phyloP scores from a whole-genome alignment of 1,284 basidiomycete genomes.

The Irpex sp. region DNA sequence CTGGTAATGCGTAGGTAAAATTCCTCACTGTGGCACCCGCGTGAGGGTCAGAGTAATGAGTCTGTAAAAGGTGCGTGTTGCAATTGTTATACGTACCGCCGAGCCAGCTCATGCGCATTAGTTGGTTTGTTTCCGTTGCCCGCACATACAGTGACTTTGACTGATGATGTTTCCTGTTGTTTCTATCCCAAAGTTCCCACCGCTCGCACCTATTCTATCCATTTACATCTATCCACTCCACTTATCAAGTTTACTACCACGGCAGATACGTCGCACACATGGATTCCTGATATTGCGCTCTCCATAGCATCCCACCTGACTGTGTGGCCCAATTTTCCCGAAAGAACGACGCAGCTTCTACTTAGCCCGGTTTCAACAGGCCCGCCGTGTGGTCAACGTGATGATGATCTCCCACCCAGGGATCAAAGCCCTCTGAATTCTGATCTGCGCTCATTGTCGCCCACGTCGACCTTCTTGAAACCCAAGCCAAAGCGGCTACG shows the following conservation, averaged over 20 bases:
- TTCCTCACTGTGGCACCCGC: constrained; percentile 71
- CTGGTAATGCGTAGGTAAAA: constrained; percentile 88
- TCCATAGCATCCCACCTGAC: no score
- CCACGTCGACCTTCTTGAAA: background rate
- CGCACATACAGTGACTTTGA: background rate
- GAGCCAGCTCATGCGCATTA: no score
- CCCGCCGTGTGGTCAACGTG: background rate
- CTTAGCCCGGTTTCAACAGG: background rate
- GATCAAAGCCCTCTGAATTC: background rate
- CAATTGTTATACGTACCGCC: no score
- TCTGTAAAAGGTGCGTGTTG: constrained; percentile 56
- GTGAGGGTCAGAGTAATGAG: constrained; percentile 88
- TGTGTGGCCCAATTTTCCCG: background rate
- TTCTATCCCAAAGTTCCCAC: background rate
- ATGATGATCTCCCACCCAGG: background rate
- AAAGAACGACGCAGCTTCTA: background rate
- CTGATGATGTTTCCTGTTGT: background rate
- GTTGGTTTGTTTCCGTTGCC: no score
- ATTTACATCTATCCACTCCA: background rate
- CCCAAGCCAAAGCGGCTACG: background rate
- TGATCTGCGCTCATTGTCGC: background rate
- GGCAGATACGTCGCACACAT: no score
- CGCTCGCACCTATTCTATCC: background rate
- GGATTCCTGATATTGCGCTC: no score
- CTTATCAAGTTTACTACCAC: no score